Conservation (phyloP, 345 rosid genomes). For the Pugionium dolabratum region DNA sequence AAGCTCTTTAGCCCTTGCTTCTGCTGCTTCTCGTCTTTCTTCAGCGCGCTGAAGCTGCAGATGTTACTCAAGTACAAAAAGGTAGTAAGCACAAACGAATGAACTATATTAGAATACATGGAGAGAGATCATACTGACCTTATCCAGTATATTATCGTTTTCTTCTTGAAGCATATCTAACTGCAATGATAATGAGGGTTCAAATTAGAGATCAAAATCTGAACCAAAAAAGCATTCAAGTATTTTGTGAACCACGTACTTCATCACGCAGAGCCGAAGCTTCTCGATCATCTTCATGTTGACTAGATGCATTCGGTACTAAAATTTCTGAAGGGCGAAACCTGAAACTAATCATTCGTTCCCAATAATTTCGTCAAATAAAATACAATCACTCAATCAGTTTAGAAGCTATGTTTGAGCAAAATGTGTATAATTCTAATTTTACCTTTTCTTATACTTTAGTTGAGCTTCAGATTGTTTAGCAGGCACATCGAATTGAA, state of each 20-base stretch:
- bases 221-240: neutral
- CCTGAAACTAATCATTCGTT: slow-evolving; percentile 50
- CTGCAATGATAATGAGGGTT: slow-evolving; percentile 51
- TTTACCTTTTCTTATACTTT: slow-evolving; percentile 41
- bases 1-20: slow-evolving; percentile 88
- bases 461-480: slow-evolving; percentile 39
- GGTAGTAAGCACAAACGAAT: slow-evolving; percentile 22
- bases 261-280: slow-evolving; percentile 97
- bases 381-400: neutral
- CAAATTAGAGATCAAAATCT: slow-evolving; percentile 4
- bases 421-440: neutral
- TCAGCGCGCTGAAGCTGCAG: slow-evolving; percentile 75
- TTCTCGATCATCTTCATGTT: slow-evolving; percentile 75
- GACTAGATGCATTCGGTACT: slow-evolving; percentile 34
- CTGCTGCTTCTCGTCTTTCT: slow-evolving; percentile 81
- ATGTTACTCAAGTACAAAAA: slow-evolving; percentile 27
- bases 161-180: slow-evolving; percentile 94
- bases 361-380: slow-evolving; percentile 26
- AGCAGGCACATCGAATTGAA: slow-evolving; percentile 15
- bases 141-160: slow-evolving; percentile 64
- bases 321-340: slow-evolving; percentile 51
- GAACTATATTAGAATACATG: neutral
- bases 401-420: neutral
- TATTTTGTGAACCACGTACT: slow-evolving; percentile 48
- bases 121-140: slow-evolving; percentile 44